Percentiles rank a stretch among this genome's conserved stretches.
These are phyloP conservation scores for Exophiala bonariae DNA, from an alignment of 2,329 filamentous ascomycete genomes.

Conservation along the genomic window DNA sequence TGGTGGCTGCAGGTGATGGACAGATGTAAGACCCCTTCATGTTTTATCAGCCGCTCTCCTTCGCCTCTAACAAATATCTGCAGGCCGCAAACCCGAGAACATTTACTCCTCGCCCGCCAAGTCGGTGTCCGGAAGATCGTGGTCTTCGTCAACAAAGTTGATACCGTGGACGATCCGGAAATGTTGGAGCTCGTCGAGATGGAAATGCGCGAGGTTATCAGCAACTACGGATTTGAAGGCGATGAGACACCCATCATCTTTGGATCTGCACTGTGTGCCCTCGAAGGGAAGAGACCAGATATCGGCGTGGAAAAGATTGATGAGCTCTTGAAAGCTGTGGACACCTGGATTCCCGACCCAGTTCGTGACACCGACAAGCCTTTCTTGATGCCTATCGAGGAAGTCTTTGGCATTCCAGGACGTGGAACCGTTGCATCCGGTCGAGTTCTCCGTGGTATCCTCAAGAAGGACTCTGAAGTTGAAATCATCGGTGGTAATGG, in stretches of 20 bases:
- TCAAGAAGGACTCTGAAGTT: slow-evolving; percentile 93
- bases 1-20: slow-evolving; percentile 95
- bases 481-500: slow-evolving; percentile 88
- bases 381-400: slow-evolving; percentile 98
- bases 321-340: slow-evolving; percentile 84
- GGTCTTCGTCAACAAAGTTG: slow-evolving; percentile 99
- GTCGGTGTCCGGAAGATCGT: slow-evolving; percentile 98
- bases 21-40: slow-evolving; percentile 71
- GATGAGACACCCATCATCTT: slow-evolving; percentile 97
- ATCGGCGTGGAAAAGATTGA: slow-evolving; percentile 88
- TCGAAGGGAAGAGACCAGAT: slow-evolving; percentile 82
- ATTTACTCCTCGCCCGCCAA: slow-evolving; percentile 95
- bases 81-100: slow-evolving; percentile 93
- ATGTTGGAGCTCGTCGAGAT: slow-evolving; percentile 99
- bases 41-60: background rate
- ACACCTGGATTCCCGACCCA: slow-evolving; percentile 95
- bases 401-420: slow-evolving; percentile 84
- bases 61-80: background rate
- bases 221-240: slow-evolving; percentile 92
- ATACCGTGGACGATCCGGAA: slow-evolving; percentile 94
- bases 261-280: slow-evolving; percentile 91
- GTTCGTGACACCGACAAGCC: slow-evolving; percentile 94
- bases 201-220: slow-evolving; percentile 98
- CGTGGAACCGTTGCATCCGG: slow-evolving; percentile 97
- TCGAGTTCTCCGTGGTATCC: slow-evolving; percentile 89